Percentiles rank a stretch among this genome's conserved stretches.
These are phyloP conservation scores for Tylopilus microsporus DNA, from an alignment of 1,284 basidiomycete species.

Conservation along the genomic window DNA sequence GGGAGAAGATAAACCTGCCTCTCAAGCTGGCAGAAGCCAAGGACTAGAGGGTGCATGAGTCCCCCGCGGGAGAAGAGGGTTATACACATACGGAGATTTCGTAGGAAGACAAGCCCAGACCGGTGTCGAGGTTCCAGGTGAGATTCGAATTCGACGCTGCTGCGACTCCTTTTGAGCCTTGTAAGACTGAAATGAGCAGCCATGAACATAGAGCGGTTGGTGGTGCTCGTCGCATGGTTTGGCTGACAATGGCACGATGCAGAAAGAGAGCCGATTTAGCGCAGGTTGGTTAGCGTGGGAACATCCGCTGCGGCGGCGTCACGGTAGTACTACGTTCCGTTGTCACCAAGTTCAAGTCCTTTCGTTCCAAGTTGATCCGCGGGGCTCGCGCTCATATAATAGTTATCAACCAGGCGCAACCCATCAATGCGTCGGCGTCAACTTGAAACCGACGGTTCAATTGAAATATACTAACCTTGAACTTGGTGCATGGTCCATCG, in stretches of 20 bases:
- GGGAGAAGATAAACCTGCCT: constrained; percentile 11
- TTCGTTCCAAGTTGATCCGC: too few species aligned
- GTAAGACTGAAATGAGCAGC: constrained; percentile 16
- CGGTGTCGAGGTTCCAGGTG: constrained; percentile 16
- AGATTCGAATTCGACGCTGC: constrained; percentile 14
- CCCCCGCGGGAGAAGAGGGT: background rate
- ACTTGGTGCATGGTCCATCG: background rate
- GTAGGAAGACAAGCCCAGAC: constrained; percentile 23
- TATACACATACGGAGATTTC: constrained; percentile 23
- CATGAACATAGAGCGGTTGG: constrained; percentile 12
- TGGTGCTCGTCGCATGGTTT: constrained; percentile 23
- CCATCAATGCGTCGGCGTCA: too few species aligned
- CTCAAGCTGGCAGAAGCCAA: constrained; percentile 16
- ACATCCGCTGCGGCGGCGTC: background rate
- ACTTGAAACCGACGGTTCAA: too few species aligned
- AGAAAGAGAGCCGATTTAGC: background rate
- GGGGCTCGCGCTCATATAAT: too few species aligned
- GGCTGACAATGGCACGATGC: background rate
- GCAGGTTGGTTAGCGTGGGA: constrained; percentile 16
- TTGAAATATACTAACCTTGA: too few species aligned
- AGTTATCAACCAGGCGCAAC: too few species aligned
- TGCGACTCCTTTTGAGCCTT: constrained; percentile 4
- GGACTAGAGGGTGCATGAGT: constrained; percentile 20
- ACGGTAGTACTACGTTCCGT: too few species aligned
- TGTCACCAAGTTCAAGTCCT: too few species aligned